Evolutionary conservation across 352 stramenopile species (phyloP).

Genomic region (Thalassiosira oceanica): DNA sequence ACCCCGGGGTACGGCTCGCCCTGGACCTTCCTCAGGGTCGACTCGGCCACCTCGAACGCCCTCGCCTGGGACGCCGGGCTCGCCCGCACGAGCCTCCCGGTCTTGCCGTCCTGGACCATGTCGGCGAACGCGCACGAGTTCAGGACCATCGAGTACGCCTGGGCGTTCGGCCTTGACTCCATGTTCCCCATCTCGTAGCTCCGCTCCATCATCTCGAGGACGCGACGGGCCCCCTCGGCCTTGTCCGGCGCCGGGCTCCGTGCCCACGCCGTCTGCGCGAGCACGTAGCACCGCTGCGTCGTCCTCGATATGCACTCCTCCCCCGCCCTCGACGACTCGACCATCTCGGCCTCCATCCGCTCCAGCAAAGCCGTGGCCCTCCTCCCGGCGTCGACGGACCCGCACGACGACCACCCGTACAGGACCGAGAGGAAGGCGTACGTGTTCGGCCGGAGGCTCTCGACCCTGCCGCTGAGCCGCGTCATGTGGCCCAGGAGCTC

Average conservation of each 20-base stretch:
- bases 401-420: slow-evolving; percentile 53
- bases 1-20: slow-evolving; percentile 21
- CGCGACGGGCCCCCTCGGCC: slow-evolving; percentile 47
- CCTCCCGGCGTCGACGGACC: slow-evolving; percentile 51
- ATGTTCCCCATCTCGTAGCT: slow-evolving; percentile 48
- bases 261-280: slow-evolving; percentile 60
- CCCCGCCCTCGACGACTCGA: slow-evolving; percentile 11
- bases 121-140: slow-evolving; percentile 70
- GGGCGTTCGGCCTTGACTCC: slow-evolving; percentile 36
- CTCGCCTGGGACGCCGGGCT: slow-evolving; percentile 22
- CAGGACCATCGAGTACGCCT: slow-evolving; percentile 70
- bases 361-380: slow-evolving; percentile 52
- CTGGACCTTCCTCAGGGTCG: slow-evolving; percentile 43
- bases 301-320: slow-evolving; percentile 46
- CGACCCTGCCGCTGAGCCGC: slow-evolving; percentile 38
- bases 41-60: slow-evolving; percentile 62
- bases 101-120: slow-evolving; percentile 32
- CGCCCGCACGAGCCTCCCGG: slow-evolving; percentile 23
- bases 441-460: slow-evolving; percentile 50
- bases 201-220: slow-evolving; percentile 64
- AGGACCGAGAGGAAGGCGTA: slow-evolving; percentile 56
- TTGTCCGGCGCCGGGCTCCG: slow-evolving; percentile 52
- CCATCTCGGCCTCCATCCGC: slow-evolving; percentile 61
- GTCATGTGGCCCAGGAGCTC: slow-evolving; percentile 52
- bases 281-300: slow-evolving; percentile 59